Conservation (phyloP, 306 rosid genomes). For the Dryas octopetala region DNA sequence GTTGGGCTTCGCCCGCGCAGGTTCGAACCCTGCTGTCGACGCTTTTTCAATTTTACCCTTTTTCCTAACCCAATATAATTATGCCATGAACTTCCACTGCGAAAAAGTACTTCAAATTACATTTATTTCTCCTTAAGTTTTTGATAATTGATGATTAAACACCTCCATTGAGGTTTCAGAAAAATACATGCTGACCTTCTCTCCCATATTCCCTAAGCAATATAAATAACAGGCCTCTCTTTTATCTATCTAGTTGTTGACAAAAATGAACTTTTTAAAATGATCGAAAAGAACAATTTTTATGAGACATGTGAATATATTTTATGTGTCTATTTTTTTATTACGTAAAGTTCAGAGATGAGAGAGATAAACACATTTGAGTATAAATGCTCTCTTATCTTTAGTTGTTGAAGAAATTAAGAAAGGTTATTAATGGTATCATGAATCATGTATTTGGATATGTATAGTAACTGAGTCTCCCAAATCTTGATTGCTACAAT, state of each 20-base stretch:
- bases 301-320: no score
- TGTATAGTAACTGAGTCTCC: conserved; percentile 27
- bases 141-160: background rate
- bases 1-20: conserved; percentile 37
- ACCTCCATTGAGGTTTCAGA: background rate
- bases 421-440: background rate
- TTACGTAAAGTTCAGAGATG: no score
- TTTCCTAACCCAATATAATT: background rate
- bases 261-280: conserved; percentile 1
- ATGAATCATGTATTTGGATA: conserved; percentile 18
- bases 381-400: no score
- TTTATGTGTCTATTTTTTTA: no score
- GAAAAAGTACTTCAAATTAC: background rate
- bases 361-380: no score
- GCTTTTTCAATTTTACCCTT: background rate
- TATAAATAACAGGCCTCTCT: background rate
- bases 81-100: background rate
- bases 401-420: background rate
- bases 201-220: background rate
- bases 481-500: conserved; percentile 9
- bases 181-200: background rate
- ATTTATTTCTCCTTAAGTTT: background rate
- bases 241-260: background rate
- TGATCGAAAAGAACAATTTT: no score
- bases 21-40: conserved; percentile 30